A percentile compares a stretch with the other conserved stretches of the same genome.
phyloP scores from a whole-genome alignment of 257 asterid species.

The Gardenia jasminoides region DNA sequence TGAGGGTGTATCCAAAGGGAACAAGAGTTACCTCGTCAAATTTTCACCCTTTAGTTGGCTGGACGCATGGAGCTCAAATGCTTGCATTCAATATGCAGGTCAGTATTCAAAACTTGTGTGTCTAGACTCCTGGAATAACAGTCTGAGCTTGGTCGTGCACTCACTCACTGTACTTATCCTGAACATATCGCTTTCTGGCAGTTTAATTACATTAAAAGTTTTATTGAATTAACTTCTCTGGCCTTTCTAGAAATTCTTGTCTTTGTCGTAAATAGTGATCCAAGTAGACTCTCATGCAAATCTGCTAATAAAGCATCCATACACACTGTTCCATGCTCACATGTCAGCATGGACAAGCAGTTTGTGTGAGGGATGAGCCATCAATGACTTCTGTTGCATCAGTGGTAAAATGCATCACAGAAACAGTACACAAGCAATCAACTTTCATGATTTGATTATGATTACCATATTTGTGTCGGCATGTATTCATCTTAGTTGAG shows the following conservation, averaged over 20 bases:
- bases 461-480: not conserved
- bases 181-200: not conserved
- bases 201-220: not conserved
- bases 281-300: not conserved
- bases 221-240: not conserved
- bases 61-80: conserved; percentile 99
- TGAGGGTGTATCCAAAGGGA: conserved; percentile 85
- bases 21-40: conserved; percentile 86
- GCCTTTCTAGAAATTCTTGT: not conserved
- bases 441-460: not conserved
- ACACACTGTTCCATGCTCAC: not conserved
- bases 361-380: not conserved
- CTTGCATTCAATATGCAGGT: conserved; percentile 98
- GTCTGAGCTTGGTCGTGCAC: not conserved
- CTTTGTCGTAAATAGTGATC: not conserved
- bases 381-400: not conserved
- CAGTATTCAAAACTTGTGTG: not conserved
- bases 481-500: not conserved
- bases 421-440: not conserved
- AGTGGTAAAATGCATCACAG: not conserved
- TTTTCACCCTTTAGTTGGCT: conserved; percentile 62
- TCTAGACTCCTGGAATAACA: not conserved
- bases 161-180: not conserved
- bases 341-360: not conserved
- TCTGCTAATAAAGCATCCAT: not conserved